A percentile compares a stretch with the other conserved stretches of the same genome.
phyloP scores from a whole-genome alignment of 192 early-diverging fungal species.

The Hyaloraphidium curvatum region DNA sequence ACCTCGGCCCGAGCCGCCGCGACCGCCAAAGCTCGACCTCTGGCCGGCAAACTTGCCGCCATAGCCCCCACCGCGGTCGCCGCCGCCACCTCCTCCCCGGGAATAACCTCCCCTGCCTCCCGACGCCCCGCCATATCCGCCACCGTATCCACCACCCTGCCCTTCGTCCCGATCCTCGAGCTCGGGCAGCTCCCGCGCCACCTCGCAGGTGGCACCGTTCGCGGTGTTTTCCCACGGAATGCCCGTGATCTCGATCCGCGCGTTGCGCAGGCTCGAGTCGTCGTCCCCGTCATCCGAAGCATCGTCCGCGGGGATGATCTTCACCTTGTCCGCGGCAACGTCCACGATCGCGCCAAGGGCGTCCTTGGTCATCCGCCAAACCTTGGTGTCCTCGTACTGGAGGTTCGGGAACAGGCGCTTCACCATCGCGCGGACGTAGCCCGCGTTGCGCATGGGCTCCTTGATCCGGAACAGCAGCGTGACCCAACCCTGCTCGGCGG shows the following conservation, averaged over 20 bases:
- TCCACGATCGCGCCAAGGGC: slow-evolving; percentile 69
- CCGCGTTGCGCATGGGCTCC: slow-evolving; percentile 55
- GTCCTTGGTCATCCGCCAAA: slow-evolving; percentile 73
- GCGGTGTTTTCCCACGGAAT: no score
- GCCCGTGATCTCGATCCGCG: no score
- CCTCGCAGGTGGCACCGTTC: neutral
- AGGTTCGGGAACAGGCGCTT: slow-evolving; percentile 49
- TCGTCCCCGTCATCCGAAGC: no score
- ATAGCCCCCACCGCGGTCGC: no score
- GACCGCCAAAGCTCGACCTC: no score
- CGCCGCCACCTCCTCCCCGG: no score
- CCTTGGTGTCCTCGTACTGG: slow-evolving; percentile 46
- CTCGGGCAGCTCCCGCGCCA: slow-evolving; percentile 47
- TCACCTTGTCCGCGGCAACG: slow-evolving; percentile 43
- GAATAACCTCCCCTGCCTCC: no score
- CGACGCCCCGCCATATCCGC: neutral
- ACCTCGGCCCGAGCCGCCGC: no score
- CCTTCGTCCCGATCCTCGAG: slow-evolving; percentile 29
- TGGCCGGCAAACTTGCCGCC: no score
- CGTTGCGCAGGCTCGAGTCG: no score
- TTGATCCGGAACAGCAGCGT: slow-evolving; percentile 56
- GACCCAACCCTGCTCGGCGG: slow-evolving; percentile 57
- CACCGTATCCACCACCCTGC: neutral
- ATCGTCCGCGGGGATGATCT: neutral
- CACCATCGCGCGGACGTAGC: slow-evolving; percentile 63